Evolutionary conservation across 306 rosid genomes (phyloP).

Genomic region (Vicia sativa): DNA sequence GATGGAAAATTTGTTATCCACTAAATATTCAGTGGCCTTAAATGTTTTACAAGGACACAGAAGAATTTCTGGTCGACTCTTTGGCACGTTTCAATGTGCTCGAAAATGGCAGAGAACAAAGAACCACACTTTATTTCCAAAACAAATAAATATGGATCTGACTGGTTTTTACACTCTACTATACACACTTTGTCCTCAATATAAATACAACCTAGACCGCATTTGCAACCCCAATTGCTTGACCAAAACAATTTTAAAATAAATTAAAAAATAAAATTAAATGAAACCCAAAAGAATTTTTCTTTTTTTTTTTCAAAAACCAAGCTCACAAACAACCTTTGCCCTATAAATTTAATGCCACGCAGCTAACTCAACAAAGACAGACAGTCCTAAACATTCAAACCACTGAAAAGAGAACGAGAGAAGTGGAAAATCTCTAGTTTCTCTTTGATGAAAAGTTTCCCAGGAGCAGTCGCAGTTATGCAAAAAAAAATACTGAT

Average conservation of each 20-base stretch:
- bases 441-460: conserved; percentile 54
- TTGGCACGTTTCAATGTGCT: not conserved
- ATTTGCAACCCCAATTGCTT: conserved; percentile 62
- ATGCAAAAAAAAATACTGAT: conserved; percentile 56
- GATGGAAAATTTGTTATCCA: not conserved
- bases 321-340: conserved; percentile 62
- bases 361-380: conserved; percentile 52
- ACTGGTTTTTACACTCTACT: conserved; percentile 68
- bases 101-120: conserved; percentile 27
- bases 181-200: conserved; percentile 74
- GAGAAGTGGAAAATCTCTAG: conserved; percentile 35
- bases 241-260: conserved; percentile 48
- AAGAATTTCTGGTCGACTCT: not conserved
- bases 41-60: not conserved
- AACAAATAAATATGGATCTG: conserved; percentile 41
- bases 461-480: conserved; percentile 84
- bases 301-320: conserved; percentile 8
- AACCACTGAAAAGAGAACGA: conserved; percentile 45
- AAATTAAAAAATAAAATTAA: conserved; percentile 30
- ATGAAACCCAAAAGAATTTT: conserved; percentile 23
- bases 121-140: conserved; percentile 52
- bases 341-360: conserved; percentile 50
- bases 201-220: conserved; percentile 68
- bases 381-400: conserved; percentile 49
- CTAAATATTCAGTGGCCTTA: not conserved